Base-by-base conservation (phyloP, 257 asterid species). In the Linaria vulgaris region DNA sequence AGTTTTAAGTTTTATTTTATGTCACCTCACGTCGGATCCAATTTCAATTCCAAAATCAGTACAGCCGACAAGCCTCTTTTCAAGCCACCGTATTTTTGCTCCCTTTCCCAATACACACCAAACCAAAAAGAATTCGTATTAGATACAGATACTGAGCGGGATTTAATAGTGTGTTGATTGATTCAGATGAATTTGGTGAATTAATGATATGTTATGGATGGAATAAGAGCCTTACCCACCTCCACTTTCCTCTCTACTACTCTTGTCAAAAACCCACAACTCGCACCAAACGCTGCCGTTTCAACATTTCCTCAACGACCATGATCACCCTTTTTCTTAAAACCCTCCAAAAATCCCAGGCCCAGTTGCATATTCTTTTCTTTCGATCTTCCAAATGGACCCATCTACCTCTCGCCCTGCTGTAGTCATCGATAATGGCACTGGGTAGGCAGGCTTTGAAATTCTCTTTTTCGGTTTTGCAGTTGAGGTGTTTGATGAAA, bases 391-490 rank as follows among this genome's bases (percentile, higher is more conserved):
- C 55, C 71, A 50, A 56, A 92, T 92, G 99, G 97, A 92, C 83
- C 78, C 91, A 50, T 80, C 85, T 67, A 72, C 91, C 56, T 74
- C 94, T 73, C 91, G 91, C 24, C 95, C 96, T 1, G 97, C 97
- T 30, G 88, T 89, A 54, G 99, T 92, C 55, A 85, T 92, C 80
- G 99, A 92, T 73, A 92, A 86, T 49, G 99, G 97, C 75, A 85
- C 97, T 52, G 99, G 99, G 99, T 91, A 81, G 31, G 13, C 7
- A 20, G 47, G 0, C 16, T n/a, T n/a, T 27, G 2, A 31, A 17
- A 0, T 56, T 4, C 10, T 12, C 19, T 21, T 49, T 17, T 20
- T 48, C 56, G 22, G 34, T 10, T 20, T 31, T 27, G 69, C 52
- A 44, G 49, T 23, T 70, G 3, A 75, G 25, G 57, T 63, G 73